Evolutionary conservation across 2,329 filamentous ascomycete species (phyloP), one percentile per base, ranked within the genome.

Genomic region (Fusarium austroafricanum): DNA sequence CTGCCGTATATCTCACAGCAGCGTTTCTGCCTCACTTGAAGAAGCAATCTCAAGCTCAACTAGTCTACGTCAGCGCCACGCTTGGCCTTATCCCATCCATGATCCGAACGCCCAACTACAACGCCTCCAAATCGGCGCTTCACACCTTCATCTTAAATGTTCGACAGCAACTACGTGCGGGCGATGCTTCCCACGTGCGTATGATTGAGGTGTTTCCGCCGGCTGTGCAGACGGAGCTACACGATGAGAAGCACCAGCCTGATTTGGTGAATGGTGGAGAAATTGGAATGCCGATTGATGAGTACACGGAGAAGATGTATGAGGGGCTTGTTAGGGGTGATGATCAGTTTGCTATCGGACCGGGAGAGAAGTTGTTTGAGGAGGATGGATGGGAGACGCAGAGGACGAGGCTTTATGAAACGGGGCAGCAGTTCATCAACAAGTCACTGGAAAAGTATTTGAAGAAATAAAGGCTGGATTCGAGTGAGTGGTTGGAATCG

Each of bases 251-350:
- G 11, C 71, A 74, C 28, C 73, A 74, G 35, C 67, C 73, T 49
- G 72, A 73, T 52, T 47, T 73, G 17, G 55, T 72, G 9, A 65
- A 74, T 3, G 74, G 74, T 0, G 68, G 72, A 6, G 55, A 72
- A 20, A 76, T 81, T 44, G 80, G 80, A 0, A 80, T 81, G 66
- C 75, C 78, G 2, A 66, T 82, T 35, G 75, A 23, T 2, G 73
- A 79, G 26, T 87, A 83, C 66, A 78, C 76, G 3, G 78, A 85
- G 1, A 80, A 82, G 12, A 73, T 73, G 70, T 67, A 63, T 12
- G 60, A 68, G 14, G 71, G 73, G 2, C 51, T 75, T 35, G 49
- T 49, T 3, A 58, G 38, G 42, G 72, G 71, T 0, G 53, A 70
- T 28, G 72, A 73, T 11, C 73, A 73, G 38, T 73, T 74, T 61